Percentiles rank a stretch among this genome's conserved stretches.
These are phyloP conservation scores for Hericium coralloides DNA, from an alignment of 768 basidiomycete species.

Conservation along the genomic window DNA sequence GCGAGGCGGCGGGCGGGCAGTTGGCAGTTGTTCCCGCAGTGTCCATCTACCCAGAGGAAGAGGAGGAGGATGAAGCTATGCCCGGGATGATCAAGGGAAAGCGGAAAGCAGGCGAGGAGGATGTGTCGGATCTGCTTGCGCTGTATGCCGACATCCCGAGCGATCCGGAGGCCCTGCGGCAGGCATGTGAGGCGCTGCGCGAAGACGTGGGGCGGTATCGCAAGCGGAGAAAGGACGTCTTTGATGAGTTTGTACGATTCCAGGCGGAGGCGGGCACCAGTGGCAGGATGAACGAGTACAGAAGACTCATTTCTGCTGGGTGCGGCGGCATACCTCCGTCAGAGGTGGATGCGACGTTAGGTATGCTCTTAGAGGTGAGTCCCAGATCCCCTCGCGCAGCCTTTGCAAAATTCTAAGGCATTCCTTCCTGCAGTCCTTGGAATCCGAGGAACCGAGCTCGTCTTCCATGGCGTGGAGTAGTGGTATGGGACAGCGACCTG, in stretches of 20 bases:
- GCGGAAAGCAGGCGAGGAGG: constrained; percentile 42
- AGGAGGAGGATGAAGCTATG: constrained; percentile 18
- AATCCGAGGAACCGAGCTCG: constrained; percentile 71
- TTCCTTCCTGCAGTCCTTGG: constrained; percentile 49
- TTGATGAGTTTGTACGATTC: constrained; percentile 69
- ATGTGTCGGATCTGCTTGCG: constrained; percentile 53
- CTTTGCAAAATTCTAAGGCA: neutral
- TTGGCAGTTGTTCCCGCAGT: constrained; percentile 34
- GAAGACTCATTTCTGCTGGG: constrained; percentile 81
- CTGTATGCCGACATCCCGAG: constrained; percentile 51
- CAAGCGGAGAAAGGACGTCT: constrained; percentile 60
- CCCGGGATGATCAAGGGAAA: constrained; percentile 34
- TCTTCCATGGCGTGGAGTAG: constrained; percentile 35
- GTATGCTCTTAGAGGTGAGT: constrained; percentile 75
- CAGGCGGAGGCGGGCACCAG: constrained; percentile 89
- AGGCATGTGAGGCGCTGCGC: constrained; percentile 50
- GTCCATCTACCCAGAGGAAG: constrained; percentile 23
- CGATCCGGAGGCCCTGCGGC: constrained; percentile 43
- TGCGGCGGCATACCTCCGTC: constrained; percentile 78
- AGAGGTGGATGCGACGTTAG: constrained; percentile 85
- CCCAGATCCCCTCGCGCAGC: neutral
- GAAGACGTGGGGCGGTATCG: constrained; percentile 58
- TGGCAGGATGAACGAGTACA: constrained; percentile 82
- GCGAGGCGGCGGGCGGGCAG: constrained; percentile 52
- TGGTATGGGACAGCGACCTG: constrained; percentile 2